Base-by-base conservation (phyloP, 2,329 filamentous ascomycete species). In the Epicoccum sorghinum region DNA sequence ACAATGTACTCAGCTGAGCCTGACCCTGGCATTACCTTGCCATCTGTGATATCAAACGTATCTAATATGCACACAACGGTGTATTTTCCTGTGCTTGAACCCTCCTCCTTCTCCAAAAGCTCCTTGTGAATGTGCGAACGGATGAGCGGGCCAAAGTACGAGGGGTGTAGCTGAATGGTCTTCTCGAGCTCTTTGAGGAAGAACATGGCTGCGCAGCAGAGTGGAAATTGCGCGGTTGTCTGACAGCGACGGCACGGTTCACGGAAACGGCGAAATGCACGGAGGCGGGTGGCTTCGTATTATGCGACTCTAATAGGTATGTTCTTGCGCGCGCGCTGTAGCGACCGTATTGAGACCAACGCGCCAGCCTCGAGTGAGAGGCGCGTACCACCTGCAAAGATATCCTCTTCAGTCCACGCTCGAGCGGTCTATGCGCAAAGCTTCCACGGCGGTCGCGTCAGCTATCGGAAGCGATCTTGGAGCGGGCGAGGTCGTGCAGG, bases 31-130 rank as follows among this genome's bases (percentile, higher is more conserved):
- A 97, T 84, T 58, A 99, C 93, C 65, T 91, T 89, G 10, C 93
- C 93, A 71, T 96, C 92, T 13, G 91, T 96, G 69, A 98, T 93
- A 65, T 97, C 90, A 69, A 96, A 93, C 43, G 93, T 90, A 76
- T 97, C 93, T 86, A 99, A 93, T 69, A 99, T 96, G 71, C 92
- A 95, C 67, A 99, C 95, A 72, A 99, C 96, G 77, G 95, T 98
- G 81, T 96, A 97, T 74, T 91, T 91, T 54, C 95, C 95, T 3
- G 92, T 95, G 77, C 93, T 97, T 37, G 90, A 93, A 23, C 95
- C 95, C 78, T 99, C 95, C 58, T 97, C 91, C 73, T 98, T 93
- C 71, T 90, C 89, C 61, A 96, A 84, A 25, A 99, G 86, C 76
- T 93, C 92, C 65, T 89, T 89, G 46, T 90, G 93, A 36, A 99